Percentiles rank a stretch among this genome's conserved stretches.
These are phyloP conservation scores for Graphilbum fragrans DNA, from an alignment of 2,329 filamentous ascomycete genomes.

Conservation along the genomic window DNA sequence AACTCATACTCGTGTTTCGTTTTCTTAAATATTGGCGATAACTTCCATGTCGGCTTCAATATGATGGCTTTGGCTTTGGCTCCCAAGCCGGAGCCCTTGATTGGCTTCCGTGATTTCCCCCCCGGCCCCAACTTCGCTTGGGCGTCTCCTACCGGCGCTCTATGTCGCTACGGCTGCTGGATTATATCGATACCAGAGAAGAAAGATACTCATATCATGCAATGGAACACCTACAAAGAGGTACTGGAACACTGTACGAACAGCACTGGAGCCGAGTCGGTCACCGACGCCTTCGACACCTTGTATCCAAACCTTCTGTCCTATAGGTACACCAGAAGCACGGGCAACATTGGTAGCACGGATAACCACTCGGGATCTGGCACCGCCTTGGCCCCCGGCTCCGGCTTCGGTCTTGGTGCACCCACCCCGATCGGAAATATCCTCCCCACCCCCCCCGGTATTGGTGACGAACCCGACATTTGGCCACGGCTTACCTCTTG, in stretches of 20 bases:
- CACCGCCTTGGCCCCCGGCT: too few species aligned
- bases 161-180: slow-evolving; percentile 47
- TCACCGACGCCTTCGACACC: slow-evolving; percentile 25
- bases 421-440: too few species aligned
- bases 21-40: too few species aligned
- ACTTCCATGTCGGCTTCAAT: too few species aligned
- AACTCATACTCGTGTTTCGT: too few species aligned
- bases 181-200: slow-evolving; percentile 25
- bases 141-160: slow-evolving; percentile 35
- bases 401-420: too few species aligned
- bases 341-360: too few species aligned
- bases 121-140: slow-evolving; percentile 47
- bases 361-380: too few species aligned
- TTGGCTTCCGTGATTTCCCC: slow-evolving; percentile 42
- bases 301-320: slow-evolving; percentile 30
- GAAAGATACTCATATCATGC: slow-evolving; percentile 29
- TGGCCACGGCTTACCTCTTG: slow-evolving; percentile 40
- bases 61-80: too few species aligned
- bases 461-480: slow-evolving; percentile 16
- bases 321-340: slow-evolving; percentile 17
- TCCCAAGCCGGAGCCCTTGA: slow-evolving; percentile 26
- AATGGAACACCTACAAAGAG: slow-evolving; percentile 46
- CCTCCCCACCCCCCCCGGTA: slow-evolving; percentile 8
- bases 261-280: slow-evolving; percentile 30
- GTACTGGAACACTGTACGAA: slow-evolving; percentile 34